Percentiles rank a stretch among this genome's conserved stretches.
These are phyloP conservation scores for Oxyria digyna DNA, from an alignment of 148 eudicot species.

Conservation along the genomic window DNA sequence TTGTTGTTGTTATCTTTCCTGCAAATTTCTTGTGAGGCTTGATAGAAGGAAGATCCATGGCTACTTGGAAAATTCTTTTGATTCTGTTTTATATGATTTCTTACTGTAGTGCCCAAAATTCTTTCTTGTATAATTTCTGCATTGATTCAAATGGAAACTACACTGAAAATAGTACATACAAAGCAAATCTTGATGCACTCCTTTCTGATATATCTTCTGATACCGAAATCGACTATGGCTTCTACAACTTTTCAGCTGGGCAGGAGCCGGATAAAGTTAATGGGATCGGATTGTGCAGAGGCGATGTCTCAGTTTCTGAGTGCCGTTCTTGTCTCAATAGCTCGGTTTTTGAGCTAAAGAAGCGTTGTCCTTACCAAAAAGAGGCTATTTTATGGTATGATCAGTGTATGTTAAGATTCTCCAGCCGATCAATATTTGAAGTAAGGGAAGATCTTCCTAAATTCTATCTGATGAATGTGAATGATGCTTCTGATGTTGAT, in stretches of 20 bases:
- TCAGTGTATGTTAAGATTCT: constrained; percentile 25
- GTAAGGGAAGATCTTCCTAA: neutral
- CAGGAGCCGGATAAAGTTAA: constrained; percentile 6
- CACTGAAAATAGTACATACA: constrained; percentile 9
- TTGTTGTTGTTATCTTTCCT: neutral
- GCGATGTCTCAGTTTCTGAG: constrained; percentile 12
- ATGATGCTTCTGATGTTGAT: neutral
- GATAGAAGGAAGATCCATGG: neutral
- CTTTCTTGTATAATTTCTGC: neutral
- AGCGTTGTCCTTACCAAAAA: constrained; percentile 18
- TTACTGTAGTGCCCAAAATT: neutral
- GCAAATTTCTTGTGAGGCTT: neutral
- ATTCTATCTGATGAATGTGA: neutral
- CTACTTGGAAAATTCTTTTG: neutral
- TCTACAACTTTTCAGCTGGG: constrained; percentile 10
- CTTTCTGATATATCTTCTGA: constrained; percentile 9
- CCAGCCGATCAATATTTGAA: constrained; percentile 10
- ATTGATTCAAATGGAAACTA: constrained; percentile 7
- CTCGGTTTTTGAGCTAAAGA: constrained; percentile 5
- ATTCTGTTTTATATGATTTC: neutral
- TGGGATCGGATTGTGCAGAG: constrained; percentile 17
- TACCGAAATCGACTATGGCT: constrained; percentile 9
- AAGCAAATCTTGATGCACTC: constrained; percentile 7
- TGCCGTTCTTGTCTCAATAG: constrained; percentile 19
- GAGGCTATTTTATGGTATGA: constrained; percentile 23